Base-by-base conservation (phyloP, 768 basidiomycete genomes). In the Boletus edulis region DNA sequence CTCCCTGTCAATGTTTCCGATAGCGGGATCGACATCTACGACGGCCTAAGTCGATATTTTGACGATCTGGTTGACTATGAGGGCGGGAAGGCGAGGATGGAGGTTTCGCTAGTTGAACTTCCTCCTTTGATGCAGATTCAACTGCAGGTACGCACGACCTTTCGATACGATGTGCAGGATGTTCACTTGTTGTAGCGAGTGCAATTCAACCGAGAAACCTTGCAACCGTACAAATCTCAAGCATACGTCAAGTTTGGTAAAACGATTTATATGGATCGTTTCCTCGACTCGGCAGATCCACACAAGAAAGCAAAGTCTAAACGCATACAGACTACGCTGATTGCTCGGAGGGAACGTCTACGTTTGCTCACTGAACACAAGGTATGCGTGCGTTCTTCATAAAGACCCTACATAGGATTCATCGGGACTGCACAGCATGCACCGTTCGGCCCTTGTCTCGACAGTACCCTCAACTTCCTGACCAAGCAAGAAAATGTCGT, bases 111-210 rank as follows among this genome's bases (percentile, higher is more conserved):
- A 24, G 83, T 96, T 5, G 87, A 95, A 56, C 76, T 94, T 15
- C 97, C 97, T 1, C 91, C 93, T 3, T 70, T 98, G 46, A 73
- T 99, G 37, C 97, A 99, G 66, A 90, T 99, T 42, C 97, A 99
- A 69, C 81, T 99, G 10, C 94, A 98, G 82, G 95, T 93, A 49
- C 13, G 57, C 80, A 62, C 50, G 47, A 12, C 11, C 35, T 32
- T 17, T n/a, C 32, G 22, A 35, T 11, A 18, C 12, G 22, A 41
- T 47, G 12, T 18, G 27, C 45, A 45, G 46, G n/a, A 17, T 54
- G 49, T 56, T 49, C 40, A 61, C 49, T 58, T 45, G 46, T 48
- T 22, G 18, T 61, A 95, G 93, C 78, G 94, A 54, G 94, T 94
- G 5, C 94, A 96, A 79, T 98, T 94, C 75, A 93, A 98, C 67